Conservation (phyloP, 257 asterid genomes). For the Primulina eburnea region DNA sequence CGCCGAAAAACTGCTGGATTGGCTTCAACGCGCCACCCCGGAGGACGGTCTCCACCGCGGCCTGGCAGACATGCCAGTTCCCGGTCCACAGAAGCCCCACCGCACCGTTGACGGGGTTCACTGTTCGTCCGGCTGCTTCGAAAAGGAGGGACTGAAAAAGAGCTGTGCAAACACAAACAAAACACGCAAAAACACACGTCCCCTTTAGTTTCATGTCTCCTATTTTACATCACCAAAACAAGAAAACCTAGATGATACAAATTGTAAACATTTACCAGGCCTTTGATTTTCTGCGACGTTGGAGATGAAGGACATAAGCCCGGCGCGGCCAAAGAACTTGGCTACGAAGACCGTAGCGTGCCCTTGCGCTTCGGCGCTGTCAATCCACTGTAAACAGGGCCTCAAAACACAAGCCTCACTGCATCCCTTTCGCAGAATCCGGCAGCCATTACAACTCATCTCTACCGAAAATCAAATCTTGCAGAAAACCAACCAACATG, state of each 20-base stretch:
- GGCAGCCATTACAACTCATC: constrained; percentile 75
- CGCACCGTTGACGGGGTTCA: constrained; percentile 59
- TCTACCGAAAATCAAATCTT: background rate
- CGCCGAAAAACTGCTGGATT: constrained; percentile 34
- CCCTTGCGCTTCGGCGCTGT: constrained; percentile 50
- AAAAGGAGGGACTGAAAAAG: constrained; percentile 51
- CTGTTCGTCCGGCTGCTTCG: constrained; percentile 64
- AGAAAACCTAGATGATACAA: background rate
- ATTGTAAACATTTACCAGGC: constrained; percentile 34
- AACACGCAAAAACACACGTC: background rate
- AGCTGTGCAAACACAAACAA: constrained; percentile 25
- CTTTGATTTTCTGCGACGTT: constrained; percentile 49
- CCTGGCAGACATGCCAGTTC: constrained; percentile 62
- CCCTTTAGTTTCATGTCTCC: background rate
- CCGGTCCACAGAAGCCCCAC: constrained; percentile 55
- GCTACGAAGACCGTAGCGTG: constrained; percentile 65
- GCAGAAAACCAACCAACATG: background rate
- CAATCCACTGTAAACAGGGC: constrained; percentile 57
- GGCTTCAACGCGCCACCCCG: constrained; percentile 56
- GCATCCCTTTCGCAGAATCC: constrained; percentile 71
- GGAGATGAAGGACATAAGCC: constrained; percentile 60
- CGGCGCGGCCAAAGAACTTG: constrained; percentile 73
- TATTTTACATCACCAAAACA: background rate
- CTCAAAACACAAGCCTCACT: constrained; percentile 46
- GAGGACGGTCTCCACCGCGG: constrained; percentile 59